Percentiles rank a stretch among this genome's conserved stretches.
These are phyloP conservation scores for Xylariaceae sp. DNA, from an alignment of 2,329 filamentous ascomycete species.

Conservation along the genomic window DNA sequence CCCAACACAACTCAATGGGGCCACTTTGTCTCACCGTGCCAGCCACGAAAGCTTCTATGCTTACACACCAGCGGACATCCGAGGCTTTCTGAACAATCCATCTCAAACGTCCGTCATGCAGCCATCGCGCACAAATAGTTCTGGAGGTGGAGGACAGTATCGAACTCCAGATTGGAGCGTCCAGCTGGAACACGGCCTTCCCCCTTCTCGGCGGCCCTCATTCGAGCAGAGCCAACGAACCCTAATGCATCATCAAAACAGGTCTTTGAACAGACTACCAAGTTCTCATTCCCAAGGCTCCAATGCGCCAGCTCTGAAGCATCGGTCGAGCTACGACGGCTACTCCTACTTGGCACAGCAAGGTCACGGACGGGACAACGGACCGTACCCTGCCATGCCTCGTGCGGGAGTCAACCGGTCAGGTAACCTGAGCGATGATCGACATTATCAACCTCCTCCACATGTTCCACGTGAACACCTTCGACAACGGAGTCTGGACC, in stretches of 20 bases:
- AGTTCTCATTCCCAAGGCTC: too few relatives aligned
- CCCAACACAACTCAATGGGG: conserved; percentile 2
- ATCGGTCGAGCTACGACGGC: conserved; percentile 25
- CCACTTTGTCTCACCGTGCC: conserved; percentile 10
- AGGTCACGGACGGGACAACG: conserved; percentile 20
- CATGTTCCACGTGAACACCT: conserved; percentile 35
- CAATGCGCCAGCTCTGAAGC: conserved; percentile 21
- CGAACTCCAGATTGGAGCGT: conserved; percentile 27
- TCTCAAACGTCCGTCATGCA: conserved; percentile 25
- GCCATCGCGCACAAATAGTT: too few relatives aligned
- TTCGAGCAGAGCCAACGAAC: conserved; percentile 29
- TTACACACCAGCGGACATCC: conserved; percentile 7
- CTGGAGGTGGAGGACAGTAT: conserved; percentile 14
- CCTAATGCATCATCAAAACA: conserved; percentile 29
- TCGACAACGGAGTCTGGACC: conserved; percentile 37
- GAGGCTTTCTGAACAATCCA: conserved; percentile 12
- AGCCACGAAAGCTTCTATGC: conserved; percentile 20
- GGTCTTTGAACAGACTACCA: conserved; percentile 13
- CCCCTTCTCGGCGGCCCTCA: conserved; percentile 24
- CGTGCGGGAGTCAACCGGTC: conserved; percentile 17
- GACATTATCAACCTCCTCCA: conserved; percentile 31
- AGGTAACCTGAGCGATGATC: conserved; percentile 27
- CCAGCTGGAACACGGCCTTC: conserved; percentile 26
- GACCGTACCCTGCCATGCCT: conserved; percentile 21
- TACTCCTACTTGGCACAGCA: conserved; percentile 16